A percentile compares a stretch with the other conserved stretches of the same genome.
phyloP scores from a whole-genome alignment of 331 rosid species.

The Spiraea crenata region DNA sequence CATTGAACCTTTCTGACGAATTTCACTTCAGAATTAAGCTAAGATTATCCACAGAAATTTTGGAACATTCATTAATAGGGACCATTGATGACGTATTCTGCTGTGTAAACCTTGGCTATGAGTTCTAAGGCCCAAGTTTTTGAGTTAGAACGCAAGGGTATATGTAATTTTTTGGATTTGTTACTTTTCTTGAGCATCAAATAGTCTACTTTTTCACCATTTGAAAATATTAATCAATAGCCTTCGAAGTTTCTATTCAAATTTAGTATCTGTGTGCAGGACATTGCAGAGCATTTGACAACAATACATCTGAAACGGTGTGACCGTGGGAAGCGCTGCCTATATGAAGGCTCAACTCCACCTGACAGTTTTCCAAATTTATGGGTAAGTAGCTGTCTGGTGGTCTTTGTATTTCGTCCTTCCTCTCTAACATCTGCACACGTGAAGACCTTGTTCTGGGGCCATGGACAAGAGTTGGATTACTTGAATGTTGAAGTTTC shows the following conservation, averaged over 20 bases:
- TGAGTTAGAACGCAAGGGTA: not conserved
- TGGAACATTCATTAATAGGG: not conserved
- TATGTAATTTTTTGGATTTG: conserved; percentile 1
- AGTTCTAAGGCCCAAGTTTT: not conserved
- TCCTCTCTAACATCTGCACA: not conserved
- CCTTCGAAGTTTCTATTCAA: not conserved
- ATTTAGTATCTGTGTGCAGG: conserved; percentile 45
- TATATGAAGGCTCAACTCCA: conserved; percentile 96
- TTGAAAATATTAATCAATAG: not conserved
- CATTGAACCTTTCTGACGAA: not conserved
- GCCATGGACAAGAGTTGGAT: not conserved
- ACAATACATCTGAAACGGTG: conserved; percentile 81
- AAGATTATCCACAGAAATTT: not conserved
- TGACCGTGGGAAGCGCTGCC: conserved; percentile 94
- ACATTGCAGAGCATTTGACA: conserved; percentile 89
- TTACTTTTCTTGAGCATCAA: not conserved
- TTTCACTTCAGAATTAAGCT: not conserved
- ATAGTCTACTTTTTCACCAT: not conserved
- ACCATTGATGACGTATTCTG: not conserved
- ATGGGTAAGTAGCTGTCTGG: conserved; percentile 81
- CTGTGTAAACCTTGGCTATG: conserved; percentile 5
- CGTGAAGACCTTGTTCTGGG: conserved; percentile 1
- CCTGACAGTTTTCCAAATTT: conserved; percentile 95
- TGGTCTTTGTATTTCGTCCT: conserved; percentile 10
- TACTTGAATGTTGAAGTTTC: not conserved